Base-by-base conservation (phyloP, 1,284 basidiomycete genomes). In the Melampsora occidentalis region DNA sequence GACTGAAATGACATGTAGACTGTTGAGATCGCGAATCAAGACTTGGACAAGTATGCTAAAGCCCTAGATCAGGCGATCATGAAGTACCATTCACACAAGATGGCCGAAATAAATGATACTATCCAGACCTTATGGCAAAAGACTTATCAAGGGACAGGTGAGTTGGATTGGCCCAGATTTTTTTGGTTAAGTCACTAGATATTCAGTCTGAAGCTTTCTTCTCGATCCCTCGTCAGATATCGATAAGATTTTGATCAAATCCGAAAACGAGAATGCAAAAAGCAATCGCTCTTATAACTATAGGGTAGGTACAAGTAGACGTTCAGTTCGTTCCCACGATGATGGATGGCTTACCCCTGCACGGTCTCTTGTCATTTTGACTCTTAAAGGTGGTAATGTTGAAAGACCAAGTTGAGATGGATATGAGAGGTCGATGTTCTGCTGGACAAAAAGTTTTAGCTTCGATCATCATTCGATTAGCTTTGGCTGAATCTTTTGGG, bases 361-460 rank as follows among this genome's bases (percentile, higher is more conserved):
- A 63, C 49, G 22, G 28, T 61, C 28, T 14, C 53, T 28, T 33
- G 0, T 0, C 2, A 1, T 35, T 12, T 16, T 1, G 22, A 2
- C 25, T 20, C 0, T 22, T 1, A 49, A 12, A 94, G 92, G 92
- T 97, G 68, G 94, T 97, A 79, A 99, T 99, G 96, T 92, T 91
- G 78, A 99, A 98, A 85, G 95, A 98, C 82, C 91, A 94, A 81
- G 94, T 97, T 1, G 96, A 99, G 84, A 95, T 99, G 90, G 96
- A 99, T 83, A 99, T 99, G 96, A 90, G 96, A 77, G 97, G 97
- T 35, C 89, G 97, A 78, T 99, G 97, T 84, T 95, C 92, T 25
- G 97, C 97, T 0, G 97, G 97, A 0, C 97, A 99, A 84, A 99
- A 99, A 85, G 97, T 98, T 86, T 85, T 99, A 77, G 97, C 97